Conservation (phyloP, 2,329 filamentous ascomycete genomes). For the Elsinoe perseae region DNA sequence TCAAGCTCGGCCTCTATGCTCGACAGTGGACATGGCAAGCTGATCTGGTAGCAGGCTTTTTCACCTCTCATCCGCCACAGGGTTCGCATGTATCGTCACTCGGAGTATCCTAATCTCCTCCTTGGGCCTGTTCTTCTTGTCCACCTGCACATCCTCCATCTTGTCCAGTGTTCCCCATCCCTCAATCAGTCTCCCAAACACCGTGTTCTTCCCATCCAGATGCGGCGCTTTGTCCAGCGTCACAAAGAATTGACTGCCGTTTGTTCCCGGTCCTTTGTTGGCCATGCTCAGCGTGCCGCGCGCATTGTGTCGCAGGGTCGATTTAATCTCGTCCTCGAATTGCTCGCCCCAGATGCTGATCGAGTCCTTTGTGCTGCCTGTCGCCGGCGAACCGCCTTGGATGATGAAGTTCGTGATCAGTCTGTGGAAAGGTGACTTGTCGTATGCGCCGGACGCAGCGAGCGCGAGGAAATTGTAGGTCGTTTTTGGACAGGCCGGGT, state of each 20-base stretch:
- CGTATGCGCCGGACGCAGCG: slow-evolving; percentile 71
- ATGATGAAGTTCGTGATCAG: slow-evolving; percentile 75
- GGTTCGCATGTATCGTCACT: slow-evolving; percentile 72
- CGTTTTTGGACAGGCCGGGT: slow-evolving; percentile 87
- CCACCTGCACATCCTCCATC: slow-evolving; percentile 64
- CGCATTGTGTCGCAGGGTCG: slow-evolving; percentile 75
- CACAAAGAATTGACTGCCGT: slow-evolving; percentile 84
- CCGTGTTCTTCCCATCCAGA: slow-evolving; percentile 75
- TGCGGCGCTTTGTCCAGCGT: slow-evolving; percentile 70
- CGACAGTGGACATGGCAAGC: background rate
- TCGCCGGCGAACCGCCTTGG: slow-evolving; percentile 57
- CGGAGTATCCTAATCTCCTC: slow-evolving; percentile 58
- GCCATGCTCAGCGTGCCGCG: slow-evolving; percentile 93
- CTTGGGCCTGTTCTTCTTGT: slow-evolving; percentile 69
- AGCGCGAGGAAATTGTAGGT: slow-evolving; percentile 84
- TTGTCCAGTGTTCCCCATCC: slow-evolving; percentile 56
- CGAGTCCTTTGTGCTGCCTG: slow-evolving; percentile 33
- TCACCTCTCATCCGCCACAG: slow-evolving; percentile 48
- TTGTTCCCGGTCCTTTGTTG: slow-evolving; percentile 86
- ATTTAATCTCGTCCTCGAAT: slow-evolving; percentile 75
- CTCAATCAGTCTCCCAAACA: slow-evolving; percentile 65
- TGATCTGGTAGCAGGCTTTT: slow-evolving; percentile 19
- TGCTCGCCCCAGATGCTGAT: slow-evolving; percentile 62
- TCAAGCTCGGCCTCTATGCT: background rate
- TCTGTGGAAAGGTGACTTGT: slow-evolving; percentile 68